Conservation (phyloP, 768 basidiomycete genomes). For the Exidia glandulosa region DNA sequence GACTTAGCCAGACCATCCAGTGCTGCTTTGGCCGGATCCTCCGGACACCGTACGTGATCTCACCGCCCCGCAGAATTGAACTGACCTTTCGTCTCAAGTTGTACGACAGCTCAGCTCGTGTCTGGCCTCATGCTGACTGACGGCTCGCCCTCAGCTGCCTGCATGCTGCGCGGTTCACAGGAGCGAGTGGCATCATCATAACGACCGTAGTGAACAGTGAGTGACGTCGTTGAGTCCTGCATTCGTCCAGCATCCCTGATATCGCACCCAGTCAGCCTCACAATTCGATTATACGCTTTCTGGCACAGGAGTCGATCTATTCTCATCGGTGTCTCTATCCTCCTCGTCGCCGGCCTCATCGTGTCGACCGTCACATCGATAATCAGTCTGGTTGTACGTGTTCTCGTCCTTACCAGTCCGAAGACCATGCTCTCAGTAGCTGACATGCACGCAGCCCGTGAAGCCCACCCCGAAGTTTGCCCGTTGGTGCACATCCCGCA, state of each 20-base stretch:
- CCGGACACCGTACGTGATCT: not conserved
- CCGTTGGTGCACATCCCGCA: not conserved
- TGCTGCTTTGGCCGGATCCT: not conserved
- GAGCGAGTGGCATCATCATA: not conserved
- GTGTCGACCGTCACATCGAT: not conserved
- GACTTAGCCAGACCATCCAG: not conserved
- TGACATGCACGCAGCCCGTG: not conserved
- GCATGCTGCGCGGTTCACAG: not conserved
- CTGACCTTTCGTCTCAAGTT: not conserved
- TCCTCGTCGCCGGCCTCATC: not conserved
- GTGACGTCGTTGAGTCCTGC: not conserved
- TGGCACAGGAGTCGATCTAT: not conserved
- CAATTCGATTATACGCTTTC: not conserved
- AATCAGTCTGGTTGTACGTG: not conserved
- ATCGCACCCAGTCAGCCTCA: not conserved
- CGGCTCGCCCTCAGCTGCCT: not conserved
- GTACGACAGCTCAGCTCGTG: not conserved
- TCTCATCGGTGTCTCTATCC: not conserved
- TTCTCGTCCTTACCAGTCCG: not conserved
- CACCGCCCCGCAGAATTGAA: not conserved
- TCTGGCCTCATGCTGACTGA: not conserved
- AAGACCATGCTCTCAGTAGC: not conserved
- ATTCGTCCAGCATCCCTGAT: not conserved
- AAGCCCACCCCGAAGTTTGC: not conserved
- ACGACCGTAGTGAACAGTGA: not conserved